A percentile compares a stretch with the other conserved stretches of the same genome.
These are phyloP conservation scores for Candida corydali DNA, from an alignment of 805 yeast genomes.

Conservation along the genomic window DNA sequence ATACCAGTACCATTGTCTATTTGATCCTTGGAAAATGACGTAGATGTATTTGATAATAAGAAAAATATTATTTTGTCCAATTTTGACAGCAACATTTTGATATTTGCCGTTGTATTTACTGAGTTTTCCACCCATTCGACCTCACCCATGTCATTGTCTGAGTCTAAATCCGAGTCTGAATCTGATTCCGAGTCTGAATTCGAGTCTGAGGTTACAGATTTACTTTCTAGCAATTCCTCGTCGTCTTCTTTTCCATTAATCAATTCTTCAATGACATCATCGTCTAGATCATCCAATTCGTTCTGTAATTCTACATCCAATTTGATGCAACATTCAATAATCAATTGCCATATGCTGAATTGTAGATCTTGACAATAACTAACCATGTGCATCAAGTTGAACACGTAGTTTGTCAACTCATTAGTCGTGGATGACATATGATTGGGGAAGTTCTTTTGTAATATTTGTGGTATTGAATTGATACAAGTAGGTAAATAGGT, in stretches of 20 bases:
- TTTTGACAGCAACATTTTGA: conserved; percentile 56
- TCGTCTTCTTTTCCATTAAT: conserved; percentile 49
- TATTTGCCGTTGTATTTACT: conserved; percentile 38
- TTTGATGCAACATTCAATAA: conserved; percentile 76
- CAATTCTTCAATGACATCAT: conserved; percentile 53
- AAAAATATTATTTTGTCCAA: conserved; percentile 65
- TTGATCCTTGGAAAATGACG: conserved; percentile 46
- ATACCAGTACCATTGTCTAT: conserved; percentile 63
- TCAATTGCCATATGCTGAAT: conserved; percentile 71
- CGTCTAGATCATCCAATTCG: conserved; percentile 80
- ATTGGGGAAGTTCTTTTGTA: conserved; percentile 72
- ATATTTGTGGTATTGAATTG: conserved; percentile 52
- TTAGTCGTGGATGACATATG: conserved; percentile 54
- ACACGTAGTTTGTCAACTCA: conserved; percentile 58
- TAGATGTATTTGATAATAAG: conserved; percentile 49
- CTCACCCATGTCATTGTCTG: conserved; percentile 29
- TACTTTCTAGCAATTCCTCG: conserved; percentile 42
- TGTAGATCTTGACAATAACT: conserved; percentile 75
- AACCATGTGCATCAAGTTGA: conserved; percentile 56
- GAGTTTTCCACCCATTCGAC: conserved; percentile 44
- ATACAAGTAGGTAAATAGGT: conserved; percentile 80
- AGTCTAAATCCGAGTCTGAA: conserved; percentile 36
- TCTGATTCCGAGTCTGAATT: conserved; percentile 42
- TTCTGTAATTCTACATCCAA: conserved; percentile 91
- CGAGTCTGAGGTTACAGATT: conserved; percentile 25